Conservation (phyloP, 1,284 basidiomycete species). For the Cryptococcus amylolentus region DNA sequence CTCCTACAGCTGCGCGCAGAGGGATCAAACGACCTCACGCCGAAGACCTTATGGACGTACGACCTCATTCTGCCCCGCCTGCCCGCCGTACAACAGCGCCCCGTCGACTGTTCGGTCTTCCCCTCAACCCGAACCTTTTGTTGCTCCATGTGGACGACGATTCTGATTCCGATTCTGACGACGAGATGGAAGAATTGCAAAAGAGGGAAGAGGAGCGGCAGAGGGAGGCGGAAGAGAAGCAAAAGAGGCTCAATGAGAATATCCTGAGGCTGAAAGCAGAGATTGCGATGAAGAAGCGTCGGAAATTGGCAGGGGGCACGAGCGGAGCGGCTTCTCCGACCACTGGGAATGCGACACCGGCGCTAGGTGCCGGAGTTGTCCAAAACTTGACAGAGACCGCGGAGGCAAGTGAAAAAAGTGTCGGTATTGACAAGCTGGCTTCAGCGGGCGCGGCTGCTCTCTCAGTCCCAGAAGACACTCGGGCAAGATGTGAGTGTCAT, state of each 20-base stretch:
- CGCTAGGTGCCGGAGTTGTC: not conserved
- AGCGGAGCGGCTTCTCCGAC: slow-evolving; percentile 8
- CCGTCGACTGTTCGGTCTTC: slow-evolving; percentile 25
- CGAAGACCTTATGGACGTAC: slow-evolving; percentile 39
- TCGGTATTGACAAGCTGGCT: not conserved
- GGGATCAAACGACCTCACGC: slow-evolving; percentile 37
- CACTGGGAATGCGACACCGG: not conserved
- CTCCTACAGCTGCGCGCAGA: slow-evolving; percentile 5
- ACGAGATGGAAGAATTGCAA: slow-evolving; percentile 11
- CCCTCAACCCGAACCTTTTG: slow-evolving; percentile 1
- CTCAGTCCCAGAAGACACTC: not conserved
- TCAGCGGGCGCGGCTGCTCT: not conserved
- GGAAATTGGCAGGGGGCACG: not conserved
- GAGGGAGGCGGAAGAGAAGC: slow-evolving; percentile 2
- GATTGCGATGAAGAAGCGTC: slow-evolving; percentile 15
- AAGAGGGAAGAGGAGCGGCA: not conserved
- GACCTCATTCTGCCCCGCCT: slow-evolving; percentile 16
- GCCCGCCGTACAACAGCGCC: slow-evolving; percentile 13
- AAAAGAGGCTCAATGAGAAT: slow-evolving; percentile 15
- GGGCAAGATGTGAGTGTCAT: not conserved
- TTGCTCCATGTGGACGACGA: slow-evolving; percentile 28
- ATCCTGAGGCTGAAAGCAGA: slow-evolving; percentile 30
- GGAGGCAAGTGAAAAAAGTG: not conserved
- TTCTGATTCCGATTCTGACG: slow-evolving; percentile 20
- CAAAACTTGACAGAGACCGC: not conserved